Conservation (phyloP, 2,329 filamentous ascomycete species). For the Xylariaceae sp. region DNA sequence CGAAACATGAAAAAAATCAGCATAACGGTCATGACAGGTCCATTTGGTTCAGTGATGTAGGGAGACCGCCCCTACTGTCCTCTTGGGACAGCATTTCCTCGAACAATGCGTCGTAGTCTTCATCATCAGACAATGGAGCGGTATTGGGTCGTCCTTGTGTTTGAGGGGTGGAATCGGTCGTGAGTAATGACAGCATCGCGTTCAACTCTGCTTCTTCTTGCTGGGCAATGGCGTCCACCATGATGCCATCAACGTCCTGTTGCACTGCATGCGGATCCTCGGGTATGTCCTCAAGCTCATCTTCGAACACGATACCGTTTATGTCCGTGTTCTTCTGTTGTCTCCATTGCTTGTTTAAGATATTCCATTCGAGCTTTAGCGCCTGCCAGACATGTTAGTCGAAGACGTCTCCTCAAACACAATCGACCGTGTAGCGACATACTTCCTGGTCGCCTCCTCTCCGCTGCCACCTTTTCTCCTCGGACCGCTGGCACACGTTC, state of each 20-base stretch:
- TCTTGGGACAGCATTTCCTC: slow-evolving; percentile 54
- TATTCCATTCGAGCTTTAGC: slow-evolving; percentile 40
- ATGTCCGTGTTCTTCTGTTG: slow-evolving; percentile 37
- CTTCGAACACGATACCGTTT: slow-evolving; percentile 41
- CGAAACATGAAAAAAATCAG: slow-evolving; percentile 1
- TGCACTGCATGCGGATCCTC: slow-evolving; percentile 29
- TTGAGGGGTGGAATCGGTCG: slow-evolving; percentile 23
- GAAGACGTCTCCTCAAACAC: not conserved
- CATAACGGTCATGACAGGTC: slow-evolving; percentile 38
- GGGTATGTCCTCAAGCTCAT: slow-evolving; percentile 48
- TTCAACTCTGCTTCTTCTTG: slow-evolving; percentile 55
- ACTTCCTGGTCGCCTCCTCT: slow-evolving; percentile 60
- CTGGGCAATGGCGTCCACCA: slow-evolving; percentile 47
- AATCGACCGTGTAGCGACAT: slow-evolving; percentile 11
- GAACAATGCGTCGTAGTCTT: slow-evolving; percentile 60
- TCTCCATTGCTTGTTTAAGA: slow-evolving; percentile 35
- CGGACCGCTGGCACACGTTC: slow-evolving; percentile 55
- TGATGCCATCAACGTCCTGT: slow-evolving; percentile 38
- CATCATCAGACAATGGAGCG: slow-evolving; percentile 46
- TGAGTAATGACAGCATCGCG: slow-evolving; percentile 47
- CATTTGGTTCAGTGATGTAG: slow-evolving; percentile 38
- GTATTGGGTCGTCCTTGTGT: slow-evolving; percentile 31
- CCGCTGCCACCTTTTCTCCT: slow-evolving; percentile 55
- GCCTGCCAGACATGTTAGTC: slow-evolving; percentile 27
- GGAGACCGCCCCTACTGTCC: slow-evolving; percentile 23